Evolutionary conservation across 208 protist genomes (phyloP).

Genomic region (Acanthamoeba sp.): DNA sequence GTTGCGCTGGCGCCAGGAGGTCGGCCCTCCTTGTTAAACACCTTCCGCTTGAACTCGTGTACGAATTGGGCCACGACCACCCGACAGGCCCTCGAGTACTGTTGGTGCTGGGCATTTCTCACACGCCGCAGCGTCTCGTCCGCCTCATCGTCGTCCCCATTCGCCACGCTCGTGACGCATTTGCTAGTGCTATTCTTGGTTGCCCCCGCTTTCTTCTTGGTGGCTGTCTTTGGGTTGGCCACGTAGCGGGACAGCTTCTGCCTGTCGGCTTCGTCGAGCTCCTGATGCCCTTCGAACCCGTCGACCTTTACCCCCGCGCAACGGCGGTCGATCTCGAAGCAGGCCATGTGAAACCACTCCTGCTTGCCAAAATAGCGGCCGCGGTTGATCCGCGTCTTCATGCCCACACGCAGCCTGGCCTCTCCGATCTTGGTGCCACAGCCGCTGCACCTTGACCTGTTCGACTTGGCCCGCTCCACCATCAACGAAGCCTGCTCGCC

Average conservation of each 20-base stretch:
- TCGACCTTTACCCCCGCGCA: not conserved
- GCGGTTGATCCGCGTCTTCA: not conserved
- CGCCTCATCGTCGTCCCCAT: too few species aligned
- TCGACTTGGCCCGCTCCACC: conserved; percentile 8
- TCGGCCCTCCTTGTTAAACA: not conserved
- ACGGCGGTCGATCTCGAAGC: conserved; percentile 5
- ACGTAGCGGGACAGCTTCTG: not conserved
- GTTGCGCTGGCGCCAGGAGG: too few species aligned
- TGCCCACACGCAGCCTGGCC: not conserved
- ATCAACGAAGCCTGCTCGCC: conserved; percentile 21
- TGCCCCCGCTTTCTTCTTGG: too few species aligned
- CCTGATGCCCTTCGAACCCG: not conserved
- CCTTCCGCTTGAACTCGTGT: not conserved
- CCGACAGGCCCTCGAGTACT: conserved; percentile 6
- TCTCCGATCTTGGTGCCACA: conserved; percentile 20
- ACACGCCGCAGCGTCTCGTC: too few species aligned
- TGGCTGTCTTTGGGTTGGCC: not conserved
- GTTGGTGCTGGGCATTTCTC: too few species aligned
- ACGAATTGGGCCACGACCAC: conserved; percentile 57
- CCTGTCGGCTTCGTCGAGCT: not conserved
- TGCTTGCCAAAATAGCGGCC: not conserved
- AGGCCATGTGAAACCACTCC: conserved; percentile 67
- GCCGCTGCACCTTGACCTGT: not conserved
- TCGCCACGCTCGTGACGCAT: too few species aligned
- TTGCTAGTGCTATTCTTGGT: too few species aligned